Conservation (phyloP, 1,284 basidiomycete genomes). For the Cutaneotrichosporon curvatum region DNA sequence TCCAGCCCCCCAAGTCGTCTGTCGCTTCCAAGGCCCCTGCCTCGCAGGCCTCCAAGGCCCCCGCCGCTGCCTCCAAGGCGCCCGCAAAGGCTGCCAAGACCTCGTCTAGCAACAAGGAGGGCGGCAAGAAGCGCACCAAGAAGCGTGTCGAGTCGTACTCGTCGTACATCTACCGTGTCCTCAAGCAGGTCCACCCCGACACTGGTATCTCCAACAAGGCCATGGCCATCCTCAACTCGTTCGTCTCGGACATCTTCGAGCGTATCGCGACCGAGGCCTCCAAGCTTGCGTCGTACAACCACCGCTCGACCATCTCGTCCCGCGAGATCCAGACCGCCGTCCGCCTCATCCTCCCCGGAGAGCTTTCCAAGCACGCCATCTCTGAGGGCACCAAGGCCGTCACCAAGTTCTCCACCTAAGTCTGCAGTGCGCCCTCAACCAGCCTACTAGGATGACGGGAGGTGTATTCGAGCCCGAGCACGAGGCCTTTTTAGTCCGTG, state of each 20-base stretch:
- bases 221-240: slow-evolving; percentile 90
- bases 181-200: slow-evolving; percentile 76
- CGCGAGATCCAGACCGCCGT: slow-evolving; percentile 90
- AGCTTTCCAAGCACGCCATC: slow-evolving; percentile 74
- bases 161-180: slow-evolving; percentile 83
- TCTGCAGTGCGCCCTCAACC: too few species aligned
- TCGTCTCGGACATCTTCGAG: slow-evolving; percentile 90
- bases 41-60: slow-evolving; percentile 49
- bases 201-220: slow-evolving; percentile 94
- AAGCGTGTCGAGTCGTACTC: slow-evolving; percentile 86
- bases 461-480: slow-evolving; percentile 1
- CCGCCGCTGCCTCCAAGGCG: slow-evolving; percentile 54
- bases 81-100: slow-evolving; percentile 51
- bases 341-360: slow-evolving; percentile 79
- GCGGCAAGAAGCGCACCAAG: slow-evolving; percentile 61
- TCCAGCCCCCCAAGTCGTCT: slow-evolving; percentile 44
- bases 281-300: slow-evolving; percentile 85
- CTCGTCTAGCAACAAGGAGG: slow-evolving; percentile 12
- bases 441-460: neutral
- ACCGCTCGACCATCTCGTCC: slow-evolving; percentile 89
- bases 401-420: slow-evolving; percentile 51
- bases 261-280: slow-evolving; percentile 87
- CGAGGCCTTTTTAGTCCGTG: neutral
- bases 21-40: slow-evolving; percentile 55
- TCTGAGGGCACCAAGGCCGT: slow-evolving; percentile 62